Conservation (phyloP, 1,284 basidiomycete species). For the Ustilago trichophora region DNA sequence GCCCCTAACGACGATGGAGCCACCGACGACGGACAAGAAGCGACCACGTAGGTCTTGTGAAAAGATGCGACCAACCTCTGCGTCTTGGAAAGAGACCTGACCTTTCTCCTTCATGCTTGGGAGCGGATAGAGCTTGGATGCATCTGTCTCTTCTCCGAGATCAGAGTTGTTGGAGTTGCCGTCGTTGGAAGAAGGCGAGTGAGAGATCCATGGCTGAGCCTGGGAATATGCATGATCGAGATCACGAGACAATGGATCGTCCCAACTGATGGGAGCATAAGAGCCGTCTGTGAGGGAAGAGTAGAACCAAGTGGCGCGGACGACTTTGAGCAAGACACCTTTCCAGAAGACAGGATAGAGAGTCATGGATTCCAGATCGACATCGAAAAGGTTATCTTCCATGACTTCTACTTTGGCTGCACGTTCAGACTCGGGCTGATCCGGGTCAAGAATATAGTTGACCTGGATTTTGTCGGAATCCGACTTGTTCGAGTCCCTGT, state of each 20-base stretch:
- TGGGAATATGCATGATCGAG: slow-evolving; percentile 65
- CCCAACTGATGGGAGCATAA: slow-evolving; percentile 56
- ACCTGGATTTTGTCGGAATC: slow-evolving; percentile 40
- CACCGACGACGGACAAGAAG: slow-evolving; percentile 56
- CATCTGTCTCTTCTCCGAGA: slow-evolving; percentile 36
- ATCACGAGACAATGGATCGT: slow-evolving; percentile 59
- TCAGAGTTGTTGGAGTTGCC: slow-evolving; percentile 21
- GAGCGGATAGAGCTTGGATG: slow-evolving; percentile 45
- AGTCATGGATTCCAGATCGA: slow-evolving; percentile 58
- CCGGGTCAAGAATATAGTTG: slow-evolving; percentile 55
- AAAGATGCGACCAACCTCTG: slow-evolving; percentile 66
- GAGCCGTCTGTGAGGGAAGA: slow-evolving; percentile 52
- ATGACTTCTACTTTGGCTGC: slow-evolving; percentile 55
- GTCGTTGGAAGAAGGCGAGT: background rate
- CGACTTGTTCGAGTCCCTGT: slow-evolving; percentile 1
- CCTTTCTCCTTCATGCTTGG: slow-evolving; percentile 60
- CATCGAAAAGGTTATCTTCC: slow-evolving; percentile 64
- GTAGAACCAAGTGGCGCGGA: slow-evolving; percentile 67
- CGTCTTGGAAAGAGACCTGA: slow-evolving; percentile 58
- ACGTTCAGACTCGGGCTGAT: slow-evolving; percentile 49
- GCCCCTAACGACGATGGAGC: slow-evolving; percentile 56
- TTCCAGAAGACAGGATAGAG: slow-evolving; percentile 68
- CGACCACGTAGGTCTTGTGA: slow-evolving; percentile 49
- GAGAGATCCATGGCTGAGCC: slow-evolving; percentile 63
- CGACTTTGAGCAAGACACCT: slow-evolving; percentile 63